Conservation (phyloP, 2,329 filamentous ascomycete species). For the Colletotrichum sp. region DNA sequence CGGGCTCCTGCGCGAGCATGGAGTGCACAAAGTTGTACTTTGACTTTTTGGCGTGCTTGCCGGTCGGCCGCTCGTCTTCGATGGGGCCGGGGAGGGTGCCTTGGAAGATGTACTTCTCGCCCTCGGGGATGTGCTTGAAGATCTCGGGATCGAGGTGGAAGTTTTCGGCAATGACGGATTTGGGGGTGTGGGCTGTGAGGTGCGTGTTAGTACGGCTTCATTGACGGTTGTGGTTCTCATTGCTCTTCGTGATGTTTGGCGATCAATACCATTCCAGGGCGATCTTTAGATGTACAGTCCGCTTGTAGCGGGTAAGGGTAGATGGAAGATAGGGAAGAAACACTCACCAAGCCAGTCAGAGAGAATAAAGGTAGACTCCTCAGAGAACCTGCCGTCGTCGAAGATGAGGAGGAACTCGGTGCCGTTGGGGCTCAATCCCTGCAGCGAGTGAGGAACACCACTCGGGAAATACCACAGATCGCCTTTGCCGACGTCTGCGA, state of each 20-base stretch:
- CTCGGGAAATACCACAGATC: constrained; percentile 82
- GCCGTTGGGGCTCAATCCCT: constrained; percentile 29
- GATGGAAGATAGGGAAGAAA: background rate
- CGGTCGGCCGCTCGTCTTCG: constrained; percentile 66
- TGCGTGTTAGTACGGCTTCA: constrained; percentile 10
- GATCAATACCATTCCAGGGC: background rate
- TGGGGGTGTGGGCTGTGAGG: constrained; percentile 67
- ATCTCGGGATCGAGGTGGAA: constrained; percentile 75
- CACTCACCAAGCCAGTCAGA: constrained; percentile 73
- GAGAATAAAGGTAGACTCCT: constrained; percentile 73
- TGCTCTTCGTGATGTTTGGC: background rate
- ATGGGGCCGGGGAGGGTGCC: constrained; percentile 69
- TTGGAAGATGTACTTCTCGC: constrained; percentile 80
- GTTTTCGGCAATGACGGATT: constrained; percentile 75
- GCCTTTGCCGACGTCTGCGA: constrained; percentile 77
- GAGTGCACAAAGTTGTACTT: constrained; percentile 73
- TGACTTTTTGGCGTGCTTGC: constrained; percentile 68
- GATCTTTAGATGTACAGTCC: background rate
- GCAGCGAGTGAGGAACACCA: constrained; percentile 78
- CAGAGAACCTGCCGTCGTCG: constrained; percentile 56
- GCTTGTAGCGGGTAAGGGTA: background rate
- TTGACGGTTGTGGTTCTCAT: too few species aligned
- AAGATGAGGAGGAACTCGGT: constrained; percentile 48
- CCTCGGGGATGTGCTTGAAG: constrained; percentile 69
- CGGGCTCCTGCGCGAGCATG: constrained; percentile 72